Percentiles rank a stretch among this genome's conserved stretches.
Conservation (phyloP, 352 stramenopile genomes). For the Globisporangium acanthophoron region DNA sequence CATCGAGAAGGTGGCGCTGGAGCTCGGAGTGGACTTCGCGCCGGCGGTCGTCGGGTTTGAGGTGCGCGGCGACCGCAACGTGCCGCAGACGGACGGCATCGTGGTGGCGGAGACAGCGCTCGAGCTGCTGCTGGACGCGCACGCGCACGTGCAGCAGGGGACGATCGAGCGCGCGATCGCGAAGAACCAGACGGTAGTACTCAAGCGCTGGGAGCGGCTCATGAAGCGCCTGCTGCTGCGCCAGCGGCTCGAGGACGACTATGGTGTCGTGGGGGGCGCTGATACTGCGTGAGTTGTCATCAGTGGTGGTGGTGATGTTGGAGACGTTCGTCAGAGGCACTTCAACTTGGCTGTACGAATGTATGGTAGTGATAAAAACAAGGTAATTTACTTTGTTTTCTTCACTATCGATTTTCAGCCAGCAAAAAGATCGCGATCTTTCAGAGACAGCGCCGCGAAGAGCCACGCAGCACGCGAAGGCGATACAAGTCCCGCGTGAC, state of each 20-base stretch:
- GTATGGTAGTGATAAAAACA: no score
- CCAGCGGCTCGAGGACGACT: conserved; percentile 72
- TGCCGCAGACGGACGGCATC: conserved; percentile 71
- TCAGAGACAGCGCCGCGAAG: no score
- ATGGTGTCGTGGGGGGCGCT: conserved; percentile 30
- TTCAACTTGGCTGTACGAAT: no score
- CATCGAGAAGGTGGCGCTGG: conserved; percentile 54
- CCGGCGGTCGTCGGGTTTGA: conserved; percentile 81
- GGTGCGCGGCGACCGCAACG: conserved; percentile 46
- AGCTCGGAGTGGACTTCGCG: conserved; percentile 77
- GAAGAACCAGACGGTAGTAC: conserved; percentile 52
- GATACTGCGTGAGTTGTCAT: no score
- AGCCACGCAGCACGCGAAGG: no score
- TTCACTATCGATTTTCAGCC: no score
- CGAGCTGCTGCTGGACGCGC: conserved; percentile 57
- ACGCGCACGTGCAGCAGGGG: conserved; percentile 53
- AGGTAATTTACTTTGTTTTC: no score
- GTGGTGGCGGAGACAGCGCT: conserved; percentile 43
- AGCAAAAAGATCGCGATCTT: no score
- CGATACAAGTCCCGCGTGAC: no score
- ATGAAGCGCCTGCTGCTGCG: conserved; percentile 60
- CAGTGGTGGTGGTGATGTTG: no score
- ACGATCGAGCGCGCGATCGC: conserved; percentile 69
- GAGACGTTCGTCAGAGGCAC: no score
- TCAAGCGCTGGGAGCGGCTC: conserved; percentile 62